A percentile compares a stretch with the other conserved stretches of the same genome.
phyloP scores from a whole-genome alignment of 225 moss, liverwort and hornwort genomes.

The Rhytidiadelphus loreus region DNA sequence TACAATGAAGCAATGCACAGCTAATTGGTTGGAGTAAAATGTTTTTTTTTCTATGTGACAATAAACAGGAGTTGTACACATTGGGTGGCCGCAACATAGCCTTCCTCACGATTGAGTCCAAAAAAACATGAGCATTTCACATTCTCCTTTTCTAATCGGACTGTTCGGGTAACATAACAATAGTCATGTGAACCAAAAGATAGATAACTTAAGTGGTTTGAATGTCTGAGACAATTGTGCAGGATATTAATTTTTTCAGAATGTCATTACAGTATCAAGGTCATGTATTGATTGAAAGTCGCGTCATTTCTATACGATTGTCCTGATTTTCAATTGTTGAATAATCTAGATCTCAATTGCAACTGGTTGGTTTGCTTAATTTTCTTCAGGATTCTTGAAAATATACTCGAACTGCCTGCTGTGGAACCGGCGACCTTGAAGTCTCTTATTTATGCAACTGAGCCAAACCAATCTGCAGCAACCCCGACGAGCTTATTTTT shows the following conservation, averaged over 20 bases:
- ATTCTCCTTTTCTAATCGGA: not conserved
- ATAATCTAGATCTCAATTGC: not conserved
- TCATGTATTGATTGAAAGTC: not conserved
- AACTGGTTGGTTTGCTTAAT: not conserved
- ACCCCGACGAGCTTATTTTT: slow-evolving; percentile 50
- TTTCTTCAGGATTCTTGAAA: slow-evolving; percentile 17
- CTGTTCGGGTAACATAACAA: no score
- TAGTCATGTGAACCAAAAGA: not conserved
- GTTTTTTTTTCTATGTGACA: not conserved
- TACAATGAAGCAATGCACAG: not conserved
- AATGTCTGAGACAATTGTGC: not conserved
- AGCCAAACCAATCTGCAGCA: slow-evolving; percentile 26
- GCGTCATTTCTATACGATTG: not conserved
- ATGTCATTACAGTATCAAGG: not conserved
- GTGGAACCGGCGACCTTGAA: slow-evolving; percentile 52
- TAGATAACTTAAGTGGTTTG: not conserved
- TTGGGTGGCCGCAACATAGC: slow-evolving; percentile 40
- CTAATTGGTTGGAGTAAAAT: not conserved
- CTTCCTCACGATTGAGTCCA: no score
- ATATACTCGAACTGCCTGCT: slow-evolving; percentile 34
- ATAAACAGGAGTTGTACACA: slow-evolving; percentile 26
- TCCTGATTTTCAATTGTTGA: not conserved
- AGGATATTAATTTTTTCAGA: not conserved
- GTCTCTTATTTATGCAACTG: slow-evolving; percentile 52
- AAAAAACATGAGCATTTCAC: no score